Base-by-base conservation (phyloP, 1,284 basidiomycete genomes). In the Mycena citricolor region DNA sequence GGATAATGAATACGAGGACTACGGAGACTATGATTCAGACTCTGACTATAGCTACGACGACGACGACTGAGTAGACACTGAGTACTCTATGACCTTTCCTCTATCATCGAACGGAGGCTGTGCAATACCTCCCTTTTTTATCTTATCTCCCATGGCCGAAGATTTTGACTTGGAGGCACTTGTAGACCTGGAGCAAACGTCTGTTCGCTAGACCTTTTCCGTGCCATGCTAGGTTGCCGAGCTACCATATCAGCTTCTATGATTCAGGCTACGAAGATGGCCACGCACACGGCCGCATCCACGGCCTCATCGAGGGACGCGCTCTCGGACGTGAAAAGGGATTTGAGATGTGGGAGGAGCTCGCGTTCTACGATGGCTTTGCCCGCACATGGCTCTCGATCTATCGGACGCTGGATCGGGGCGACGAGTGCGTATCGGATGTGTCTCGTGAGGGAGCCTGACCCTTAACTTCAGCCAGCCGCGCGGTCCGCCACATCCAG, bases 271-370 rank as follows among this genome's bases (percentile, higher is more conserved):
- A 86, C 61, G 59, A 73, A 52, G 83, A 86, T 44, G 94, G 94
- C 3, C 77, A 77, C 57, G 81, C 75, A 0, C 94, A 97, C 61
- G 95, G 95, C 4, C 75, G 81, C 32, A 81, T 94, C 11, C 93
- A 97, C 57, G 95, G 94, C 1, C 68, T 88, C 16, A 93, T 94
- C 51, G 93, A 98, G 64, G 95, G 95, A 4, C 76, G 93, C n/a
- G 84, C 86, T 3, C 73, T 97, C 4, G 95, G 94, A 1, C 77
- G 83, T 49, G 86, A 92, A 58, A 94, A 97, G 61, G 92, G 90
- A 0, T 97, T 86, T 63, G 92, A 95, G 66, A 81, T 97, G 62
- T 97, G 94, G 93, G 93, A 97, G 64, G 95, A 98, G 63, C 76
- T 98, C 5, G 94, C 90, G 2, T 97, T 86, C 61, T 95, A 95